Evolutionary conservation across 2,329 filamentous ascomycete genomes (phyloP).

Genomic region (Botrytis hyacinthi): DNA sequence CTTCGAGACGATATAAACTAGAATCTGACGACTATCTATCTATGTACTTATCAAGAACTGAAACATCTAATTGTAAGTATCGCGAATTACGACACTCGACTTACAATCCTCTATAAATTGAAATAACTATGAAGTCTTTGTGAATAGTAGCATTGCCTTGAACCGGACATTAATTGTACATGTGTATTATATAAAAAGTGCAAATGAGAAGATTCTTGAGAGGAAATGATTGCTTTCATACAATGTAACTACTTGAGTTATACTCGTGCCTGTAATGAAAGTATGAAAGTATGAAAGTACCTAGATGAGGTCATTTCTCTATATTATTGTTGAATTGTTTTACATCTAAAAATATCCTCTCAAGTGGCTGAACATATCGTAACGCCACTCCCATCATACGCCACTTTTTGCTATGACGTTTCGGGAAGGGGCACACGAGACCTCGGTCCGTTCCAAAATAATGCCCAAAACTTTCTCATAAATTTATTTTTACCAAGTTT

Average conservation of each 20-base stretch:
- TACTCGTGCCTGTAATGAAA: neutral
- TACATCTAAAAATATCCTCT: neutral
- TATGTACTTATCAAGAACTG: neutral
- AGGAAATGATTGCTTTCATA: neutral
- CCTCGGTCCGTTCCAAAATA: constrained; percentile 1
- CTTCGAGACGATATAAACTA: neutral
- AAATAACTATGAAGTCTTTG: neutral
- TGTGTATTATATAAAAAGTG: neutral
- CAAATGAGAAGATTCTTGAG: neutral
- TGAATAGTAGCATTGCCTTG: neutral
- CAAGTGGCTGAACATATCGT: neutral
- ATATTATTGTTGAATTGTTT: neutral
- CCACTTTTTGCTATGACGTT: constrained; percentile 13
- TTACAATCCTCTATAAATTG: neutral
- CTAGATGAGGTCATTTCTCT: neutral
- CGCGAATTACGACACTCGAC: neutral
- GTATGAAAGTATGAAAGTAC: neutral
- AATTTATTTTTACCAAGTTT: constrained; percentile 1
- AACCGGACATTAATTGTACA: neutral
- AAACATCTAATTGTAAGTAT: neutral
- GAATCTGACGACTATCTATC: neutral
- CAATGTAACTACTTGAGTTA: neutral
- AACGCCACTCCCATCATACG: neutral
- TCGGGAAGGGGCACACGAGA: constrained; percentile 6
- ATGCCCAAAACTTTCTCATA: constrained; percentile 6